Base-by-base conservation (phyloP, 805 yeast species). In the Starmerella geochares region DNA sequence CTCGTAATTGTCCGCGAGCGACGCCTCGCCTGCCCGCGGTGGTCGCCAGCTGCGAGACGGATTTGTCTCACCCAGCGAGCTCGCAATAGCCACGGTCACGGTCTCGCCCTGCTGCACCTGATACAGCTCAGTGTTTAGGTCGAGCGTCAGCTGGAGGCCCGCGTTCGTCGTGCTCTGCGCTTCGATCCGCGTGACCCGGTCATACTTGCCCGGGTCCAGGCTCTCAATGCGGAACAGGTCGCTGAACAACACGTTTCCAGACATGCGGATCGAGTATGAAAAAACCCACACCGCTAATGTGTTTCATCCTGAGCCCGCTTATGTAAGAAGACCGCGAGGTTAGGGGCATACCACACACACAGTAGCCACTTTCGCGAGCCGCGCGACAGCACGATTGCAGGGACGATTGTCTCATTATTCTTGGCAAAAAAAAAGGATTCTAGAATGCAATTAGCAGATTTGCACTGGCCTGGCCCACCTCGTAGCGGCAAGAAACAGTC, bases 1-100 rank as follows among this genome's bases (percentile, higher is more conserved):
- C 67, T 90, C 97, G 71, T 87, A 90, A 64, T 92, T 97, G 65
- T 90, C 96, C 58, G 96, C 95, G 61, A 90, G 74, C 5, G 94
- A 77, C 62, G 82, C 77, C 58, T 87, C 95, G 52, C 81, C 84
- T 11, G 83, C 76, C 67, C 77, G 83, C 40, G 95, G 94, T 8
- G 85, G 86, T 65, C 87, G 76, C 88, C 90, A 83, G 23, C 83
- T 77, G 17, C 83, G 81, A 57, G 78, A 72, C 13, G 71, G 59
- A 31, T 56, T 52, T 32, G 76, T 76, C 9, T 68, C 67, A 6
- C 71, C 78, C 50, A 90, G 72, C 2, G 87, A 73, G 21, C 88
- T 81, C 7, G 96, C 94, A 51, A 90, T 70, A 29, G 95, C 84
- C 49, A 92, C 75, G 5, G 97, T 86, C 58, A 90, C 71, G 23